These are phyloP conservation scores for Fraxinus sp. DNA, from an alignment of 305 asterid genomes.

Conservation along the genomic window DNA sequence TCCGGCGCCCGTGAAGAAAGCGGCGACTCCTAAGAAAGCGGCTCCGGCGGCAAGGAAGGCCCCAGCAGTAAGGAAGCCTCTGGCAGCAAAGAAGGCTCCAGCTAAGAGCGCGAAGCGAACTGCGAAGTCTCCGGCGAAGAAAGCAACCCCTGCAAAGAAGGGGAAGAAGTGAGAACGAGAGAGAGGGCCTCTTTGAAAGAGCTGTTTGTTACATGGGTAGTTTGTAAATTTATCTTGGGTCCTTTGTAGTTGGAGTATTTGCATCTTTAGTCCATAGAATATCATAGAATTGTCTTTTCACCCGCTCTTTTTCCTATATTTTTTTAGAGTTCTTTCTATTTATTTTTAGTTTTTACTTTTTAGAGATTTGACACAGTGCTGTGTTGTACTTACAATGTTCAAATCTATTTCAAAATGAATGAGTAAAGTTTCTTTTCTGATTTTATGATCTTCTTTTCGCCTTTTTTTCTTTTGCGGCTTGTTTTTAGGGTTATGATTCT, in stretches of 20 bases:
- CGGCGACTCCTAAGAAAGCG: conserved; percentile 40
- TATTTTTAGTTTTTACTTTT: not conserved
- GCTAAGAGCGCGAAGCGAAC: conserved; percentile 34
- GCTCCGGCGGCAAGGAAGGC: conserved; percentile 46
- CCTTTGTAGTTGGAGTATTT: conserved; percentile 29
- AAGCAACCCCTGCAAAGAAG: conserved; percentile 42
- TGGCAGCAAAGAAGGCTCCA: conserved; percentile 33
- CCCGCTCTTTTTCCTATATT: not conserved
- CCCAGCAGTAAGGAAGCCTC: conserved; percentile 28
- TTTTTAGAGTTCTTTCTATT: not conserved
- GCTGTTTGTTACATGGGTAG: conserved; percentile 48
- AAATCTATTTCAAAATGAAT: conserved; percentile 21
- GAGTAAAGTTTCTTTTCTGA: not conserved
- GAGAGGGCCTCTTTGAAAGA: conserved; percentile 15
- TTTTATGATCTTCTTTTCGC: not conserved
- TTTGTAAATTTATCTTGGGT: conserved; percentile 48
- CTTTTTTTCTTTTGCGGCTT: not conserved
- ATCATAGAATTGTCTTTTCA: conserved; percentile 18
- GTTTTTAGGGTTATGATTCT: not conserved
- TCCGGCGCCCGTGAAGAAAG: conserved; percentile 18
- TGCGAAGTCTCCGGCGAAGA: conserved; percentile 59
- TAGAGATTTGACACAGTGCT: conserved; percentile 19
- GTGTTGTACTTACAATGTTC: conserved; percentile 15
- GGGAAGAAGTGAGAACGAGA: conserved; percentile 55
- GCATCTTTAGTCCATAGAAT: conserved; percentile 20